phyloP scores from a whole-genome alignment of 2,329 filamentous ascomycete species.

The Phyllosticta paracitricarpa region DNA sequence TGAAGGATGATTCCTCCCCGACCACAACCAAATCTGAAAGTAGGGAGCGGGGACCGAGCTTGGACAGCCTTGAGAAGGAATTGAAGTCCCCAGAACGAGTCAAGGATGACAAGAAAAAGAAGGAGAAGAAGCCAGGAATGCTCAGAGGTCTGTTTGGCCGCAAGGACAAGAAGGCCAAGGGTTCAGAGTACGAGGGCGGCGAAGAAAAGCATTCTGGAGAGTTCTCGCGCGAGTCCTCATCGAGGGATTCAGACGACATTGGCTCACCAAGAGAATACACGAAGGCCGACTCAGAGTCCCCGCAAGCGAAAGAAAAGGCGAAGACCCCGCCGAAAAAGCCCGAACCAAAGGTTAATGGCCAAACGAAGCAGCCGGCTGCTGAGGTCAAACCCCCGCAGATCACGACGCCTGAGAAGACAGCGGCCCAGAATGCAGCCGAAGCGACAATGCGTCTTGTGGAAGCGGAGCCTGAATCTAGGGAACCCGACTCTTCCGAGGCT shows the following conservation, averaged over 20 bases:
- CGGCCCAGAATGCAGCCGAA: conserved; percentile 19
- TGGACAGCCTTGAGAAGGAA: conserved; percentile 68
- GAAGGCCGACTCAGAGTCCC: conserved; percentile 20
- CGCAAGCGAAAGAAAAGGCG: background rate
- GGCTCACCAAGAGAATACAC: conserved; percentile 8
- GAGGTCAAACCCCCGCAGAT: conserved; percentile 10
- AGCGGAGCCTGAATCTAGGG: background rate
- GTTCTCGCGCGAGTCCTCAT: conserved; percentile 23
- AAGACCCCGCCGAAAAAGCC: conserved; percentile 20
- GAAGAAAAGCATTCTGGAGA: conserved; percentile 39
- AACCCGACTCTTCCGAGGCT: background rate
- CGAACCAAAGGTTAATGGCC: conserved; percentile 21
- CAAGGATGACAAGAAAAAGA: conserved; percentile 67
- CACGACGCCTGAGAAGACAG: conserved; percentile 14
- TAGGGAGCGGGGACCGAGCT: conserved; percentile 49
- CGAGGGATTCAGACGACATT: conserved; percentile 8
- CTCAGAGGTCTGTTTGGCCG: conserved; percentile 60
- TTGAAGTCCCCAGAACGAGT: conserved; percentile 50
- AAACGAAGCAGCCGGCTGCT: conserved; percentile 22
- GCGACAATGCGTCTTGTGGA: conserved; percentile 9
- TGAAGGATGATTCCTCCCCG: conserved; percentile 63
- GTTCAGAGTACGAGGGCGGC: conserved; percentile 24
- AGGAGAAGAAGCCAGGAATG: conserved; percentile 60
- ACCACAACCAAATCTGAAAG: conserved; percentile 23
- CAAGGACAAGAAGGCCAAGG: conserved; percentile 50